phyloP scores from a whole-genome alignment of 768 basidiomycete genomes.

The Agaricus subrufescens region DNA sequence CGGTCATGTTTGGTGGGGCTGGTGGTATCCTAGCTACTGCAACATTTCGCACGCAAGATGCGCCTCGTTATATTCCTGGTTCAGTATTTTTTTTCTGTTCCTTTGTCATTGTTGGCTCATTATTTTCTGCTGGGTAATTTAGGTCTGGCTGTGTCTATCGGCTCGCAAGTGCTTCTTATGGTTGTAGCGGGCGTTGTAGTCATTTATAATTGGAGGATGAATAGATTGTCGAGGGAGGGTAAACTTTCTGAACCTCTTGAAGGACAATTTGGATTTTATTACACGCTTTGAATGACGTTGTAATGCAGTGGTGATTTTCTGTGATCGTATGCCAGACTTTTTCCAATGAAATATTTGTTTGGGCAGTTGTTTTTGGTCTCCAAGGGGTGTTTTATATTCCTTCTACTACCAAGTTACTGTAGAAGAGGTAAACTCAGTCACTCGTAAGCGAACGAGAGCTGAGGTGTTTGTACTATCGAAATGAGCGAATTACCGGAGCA shows the following conservation, averaged over 20 bases:
- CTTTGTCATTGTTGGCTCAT: neutral
- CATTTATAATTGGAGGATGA: constrained; percentile 30
- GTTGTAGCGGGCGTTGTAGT: constrained; percentile 27
- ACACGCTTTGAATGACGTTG: constrained; percentile 25
- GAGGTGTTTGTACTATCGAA: too few relatives aligned
- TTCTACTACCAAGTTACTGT: too few relatives aligned
- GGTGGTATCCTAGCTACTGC: constrained; percentile 41
- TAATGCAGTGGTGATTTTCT: too few relatives aligned
- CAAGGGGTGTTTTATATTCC: too few relatives aligned
- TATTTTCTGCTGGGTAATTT: neutral
- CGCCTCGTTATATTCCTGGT: constrained; percentile 42
- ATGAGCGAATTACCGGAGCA: too few relatives aligned
- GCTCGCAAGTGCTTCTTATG: constrained; percentile 34
- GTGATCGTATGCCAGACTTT: too few relatives aligned
- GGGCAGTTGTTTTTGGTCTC: too few relatives aligned
- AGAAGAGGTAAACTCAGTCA: too few relatives aligned
- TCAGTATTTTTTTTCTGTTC: neutral
- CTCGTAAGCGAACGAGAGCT: too few relatives aligned
- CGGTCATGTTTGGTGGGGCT: constrained; percentile 35
- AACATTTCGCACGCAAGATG: constrained; percentile 36
- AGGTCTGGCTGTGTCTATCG: constrained; percentile 37
- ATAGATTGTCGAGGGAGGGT: constrained; percentile 30
- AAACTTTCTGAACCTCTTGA: constrained; percentile 27
- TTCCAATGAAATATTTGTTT: too few relatives aligned
- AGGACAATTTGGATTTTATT: constrained; percentile 31